phyloP scores from a whole-genome alignment of 2,329 filamentous ascomycete genomes.

The Fusarium udum region DNA sequence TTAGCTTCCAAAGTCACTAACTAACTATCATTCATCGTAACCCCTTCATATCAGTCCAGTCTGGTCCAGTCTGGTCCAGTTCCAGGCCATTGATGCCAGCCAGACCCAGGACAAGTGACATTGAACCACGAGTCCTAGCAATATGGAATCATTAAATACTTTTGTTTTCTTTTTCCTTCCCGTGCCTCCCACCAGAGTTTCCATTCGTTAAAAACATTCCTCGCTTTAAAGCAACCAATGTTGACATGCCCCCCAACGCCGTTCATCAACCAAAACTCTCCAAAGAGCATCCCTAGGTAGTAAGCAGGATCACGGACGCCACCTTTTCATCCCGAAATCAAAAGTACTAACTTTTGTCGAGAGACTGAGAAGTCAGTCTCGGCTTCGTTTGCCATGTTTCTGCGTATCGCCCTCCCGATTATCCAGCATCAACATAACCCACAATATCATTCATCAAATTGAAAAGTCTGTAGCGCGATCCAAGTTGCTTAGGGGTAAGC shows the following conservation, averaged over 20 bases:
- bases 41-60: conserved; percentile 1
- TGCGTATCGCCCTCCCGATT: background rate
- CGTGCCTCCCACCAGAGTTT: conserved; percentile 12
- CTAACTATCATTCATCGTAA: conserved; percentile 30
- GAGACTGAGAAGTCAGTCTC: background rate
- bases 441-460: conserved; percentile 25
- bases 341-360: conserved; percentile 1
- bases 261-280: conserved; percentile 34
- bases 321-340: background rate
- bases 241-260: conserved; percentile 34
- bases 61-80: background rate
- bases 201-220: conserved; percentile 32
- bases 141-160: conserved; percentile 31
- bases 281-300: conserved; percentile 10
- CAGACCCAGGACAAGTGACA: conserved; percentile 14
- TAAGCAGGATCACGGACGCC: conserved; percentile 1
- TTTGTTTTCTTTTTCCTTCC: conserved; percentile 27
- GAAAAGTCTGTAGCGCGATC: conserved; percentile 24
- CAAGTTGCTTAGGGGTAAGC: conserved; percentile 45
- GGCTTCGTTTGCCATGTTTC: conserved; percentile 5
- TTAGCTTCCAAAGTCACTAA: conserved; percentile 24
- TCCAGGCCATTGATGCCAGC: conserved; percentile 1
- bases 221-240: conserved; percentile 28
- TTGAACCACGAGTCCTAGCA: conserved; percentile 9
- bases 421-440: conserved; percentile 28